Conservation (phyloP, 306 rosid species). For the Mucuna pruriens region DNA sequence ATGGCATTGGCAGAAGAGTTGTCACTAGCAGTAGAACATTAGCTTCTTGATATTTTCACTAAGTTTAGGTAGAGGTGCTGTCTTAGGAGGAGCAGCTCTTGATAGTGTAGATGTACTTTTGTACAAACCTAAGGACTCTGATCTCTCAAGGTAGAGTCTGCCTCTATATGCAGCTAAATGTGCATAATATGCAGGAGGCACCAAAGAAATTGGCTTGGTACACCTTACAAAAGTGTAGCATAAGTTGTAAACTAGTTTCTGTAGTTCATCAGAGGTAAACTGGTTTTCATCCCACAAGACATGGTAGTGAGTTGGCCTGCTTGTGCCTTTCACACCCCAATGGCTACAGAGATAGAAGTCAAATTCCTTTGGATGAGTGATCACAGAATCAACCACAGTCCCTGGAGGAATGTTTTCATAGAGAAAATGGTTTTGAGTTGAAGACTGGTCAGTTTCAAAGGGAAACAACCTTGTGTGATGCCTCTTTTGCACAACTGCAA, state of each 20-base stretch:
- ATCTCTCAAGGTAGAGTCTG: conserved; percentile 89
- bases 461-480: conserved; percentile 97
- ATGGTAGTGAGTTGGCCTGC: conserved; percentile 96
- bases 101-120: conserved; percentile 56
- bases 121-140: conserved; percentile 59
- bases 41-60: conserved; percentile 88
- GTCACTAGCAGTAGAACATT: conserved; percentile 88
- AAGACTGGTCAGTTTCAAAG: conserved; percentile 62
- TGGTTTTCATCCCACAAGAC: conserved; percentile 86
- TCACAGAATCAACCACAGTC: conserved; percentile 94
- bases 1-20: conserved; percentile 26
- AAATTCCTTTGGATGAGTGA: conserved; percentile 92
- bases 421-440: conserved; percentile 49
- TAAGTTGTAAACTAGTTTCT: conserved; percentile 81
- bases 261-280: conserved; percentile 93
- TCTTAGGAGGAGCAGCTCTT: conserved; percentile 85
- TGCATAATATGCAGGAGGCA: conserved; percentile 98
- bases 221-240: conserved; percentile 94
- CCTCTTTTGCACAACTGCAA: conserved; percentile 93
- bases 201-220: conserved; percentile 95
- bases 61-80: conserved; percentile 79
- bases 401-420: conserved; percentile 91
- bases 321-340: conserved; percentile 97
- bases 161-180: conserved; percentile 98
- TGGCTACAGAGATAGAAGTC: conserved; percentile 97